Percentiles rank a stretch among this genome's conserved stretches.
Evolutionary conservation across 1,284 basidiomycete genomes (phyloP).

Genomic region (Malassezia caprae): DNA sequence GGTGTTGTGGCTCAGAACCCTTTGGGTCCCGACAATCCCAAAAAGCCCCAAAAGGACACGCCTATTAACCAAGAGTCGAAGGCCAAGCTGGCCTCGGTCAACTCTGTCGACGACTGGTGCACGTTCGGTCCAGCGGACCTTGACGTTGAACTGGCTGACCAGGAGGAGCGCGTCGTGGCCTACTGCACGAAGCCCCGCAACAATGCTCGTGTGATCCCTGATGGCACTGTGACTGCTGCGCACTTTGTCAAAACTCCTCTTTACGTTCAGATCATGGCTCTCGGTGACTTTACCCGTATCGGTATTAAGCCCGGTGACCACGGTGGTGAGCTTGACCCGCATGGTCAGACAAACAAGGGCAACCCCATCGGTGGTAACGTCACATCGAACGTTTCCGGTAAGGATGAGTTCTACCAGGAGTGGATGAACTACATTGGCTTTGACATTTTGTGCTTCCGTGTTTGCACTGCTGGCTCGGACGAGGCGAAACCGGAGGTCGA

Average conservation of each 20-base stretch:
- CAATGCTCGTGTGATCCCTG: slow-evolving; percentile 47
- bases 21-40: slow-evolving; percentile 42
- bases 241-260: slow-evolving; percentile 47
- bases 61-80: slow-evolving; percentile 43
- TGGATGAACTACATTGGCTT: slow-evolving; percentile 50
- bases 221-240: slow-evolving; percentile 42
- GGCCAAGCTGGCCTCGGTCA: slow-evolving; percentile 41
- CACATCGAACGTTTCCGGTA: slow-evolving; percentile 52
- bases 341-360: slow-evolving; percentile 48
- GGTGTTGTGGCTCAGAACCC: slow-evolving; percentile 29
- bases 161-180: slow-evolving; percentile 61
- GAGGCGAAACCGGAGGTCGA: slow-evolving; percentile 29
- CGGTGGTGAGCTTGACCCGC: slow-evolving; percentile 47
- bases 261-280: slow-evolving; percentile 52
- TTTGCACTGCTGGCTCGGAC: slow-evolving; percentile 43
- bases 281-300: slow-evolving; percentile 47
- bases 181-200: slow-evolving; percentile 58
- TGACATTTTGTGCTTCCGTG: slow-evolving; percentile 45
- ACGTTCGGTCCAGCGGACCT: slow-evolving; percentile 49
- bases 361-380: slow-evolving; percentile 55
- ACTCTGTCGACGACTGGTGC: slow-evolving; percentile 47
- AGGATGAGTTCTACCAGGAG: slow-evolving; percentile 53
- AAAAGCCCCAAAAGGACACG: slow-evolving; percentile 31
- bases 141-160: slow-evolving; percentile 56
- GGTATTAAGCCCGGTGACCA: slow-evolving; percentile 31